Conservation (phyloP, 805 yeast species). For the Candida peoriensis region DNA sequence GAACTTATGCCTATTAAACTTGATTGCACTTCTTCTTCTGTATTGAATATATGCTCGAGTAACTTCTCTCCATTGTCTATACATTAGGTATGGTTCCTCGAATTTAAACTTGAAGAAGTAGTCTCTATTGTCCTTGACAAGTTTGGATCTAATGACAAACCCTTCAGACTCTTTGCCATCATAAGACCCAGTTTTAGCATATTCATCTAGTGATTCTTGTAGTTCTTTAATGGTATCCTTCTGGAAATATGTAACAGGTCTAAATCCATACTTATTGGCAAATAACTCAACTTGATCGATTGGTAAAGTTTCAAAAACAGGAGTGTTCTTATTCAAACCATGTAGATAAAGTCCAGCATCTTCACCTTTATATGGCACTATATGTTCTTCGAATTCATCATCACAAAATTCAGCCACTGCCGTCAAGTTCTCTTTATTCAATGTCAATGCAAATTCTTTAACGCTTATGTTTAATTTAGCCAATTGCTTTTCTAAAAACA, state of each 20-base stretch:
- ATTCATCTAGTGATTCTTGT: constrained; percentile 45
- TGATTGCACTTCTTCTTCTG: constrained; percentile 28
- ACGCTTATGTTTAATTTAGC: constrained; percentile 31
- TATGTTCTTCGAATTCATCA: constrained; percentile 91
- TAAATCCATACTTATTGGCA: constrained; percentile 68
- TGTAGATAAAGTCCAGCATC: constrained; percentile 83
- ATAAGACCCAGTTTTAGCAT: constrained; percentile 65
- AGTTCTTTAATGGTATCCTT: constrained; percentile 37
- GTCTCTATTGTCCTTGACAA: constrained; percentile 28
- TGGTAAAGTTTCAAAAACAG: constrained; percentile 58
- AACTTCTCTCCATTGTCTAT: constrained; percentile 85
- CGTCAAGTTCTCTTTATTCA: constrained; percentile 54
- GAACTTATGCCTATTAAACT: constrained; percentile 47
- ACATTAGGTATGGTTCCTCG: constrained; percentile 90
- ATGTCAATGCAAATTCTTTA: constrained; percentile 47
- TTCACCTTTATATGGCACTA: constrained; percentile 62
- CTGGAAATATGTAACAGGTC: constrained; percentile 42
- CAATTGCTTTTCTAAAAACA: constrained; percentile 52
- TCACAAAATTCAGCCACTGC: constrained; percentile 94
- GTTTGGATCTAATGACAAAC: constrained; percentile 74
- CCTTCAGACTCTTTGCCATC: constrained; percentile 81
- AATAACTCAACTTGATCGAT: constrained; percentile 55
- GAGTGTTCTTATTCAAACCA: constrained; percentile 72
- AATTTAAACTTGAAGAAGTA: constrained; percentile 91
- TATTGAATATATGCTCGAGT: constrained; percentile 51